These are phyloP conservation scores for Gomphus bonarii DNA, from an alignment of 1,284 basidiomycete genomes.

Conservation along the genomic window DNA sequence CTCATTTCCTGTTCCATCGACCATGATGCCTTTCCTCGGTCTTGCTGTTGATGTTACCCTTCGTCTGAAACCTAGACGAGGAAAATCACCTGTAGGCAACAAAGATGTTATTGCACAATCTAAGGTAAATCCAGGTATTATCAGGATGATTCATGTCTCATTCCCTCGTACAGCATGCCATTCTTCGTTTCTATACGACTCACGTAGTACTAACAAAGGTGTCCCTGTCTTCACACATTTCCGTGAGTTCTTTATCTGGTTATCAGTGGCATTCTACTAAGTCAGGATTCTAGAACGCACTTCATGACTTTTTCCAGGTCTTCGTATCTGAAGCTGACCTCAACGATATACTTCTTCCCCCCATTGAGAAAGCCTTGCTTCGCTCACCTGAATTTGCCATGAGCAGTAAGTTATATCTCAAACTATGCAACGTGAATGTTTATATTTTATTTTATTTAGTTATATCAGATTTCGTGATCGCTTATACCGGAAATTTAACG, in stretches of 20 bases:
- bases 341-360: slow-evolving; percentile 40
- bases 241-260: slow-evolving; percentile 26
- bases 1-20: slow-evolving; percentile 34
- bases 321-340: slow-evolving; percentile 45
- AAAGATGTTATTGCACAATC: slow-evolving; percentile 29
- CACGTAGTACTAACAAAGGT: slow-evolving; percentile 49
- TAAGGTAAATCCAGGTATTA: slow-evolving; percentile 28
- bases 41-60: slow-evolving; percentile 51
- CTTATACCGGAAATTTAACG: slow-evolving; percentile 47
- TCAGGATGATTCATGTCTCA: not conserved
- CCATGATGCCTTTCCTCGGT: slow-evolving; percentile 45
- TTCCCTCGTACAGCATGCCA: slow-evolving; percentile 29
- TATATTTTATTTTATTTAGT: slow-evolving; percentile 25
- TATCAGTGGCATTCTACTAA: not conserved
- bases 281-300: slow-evolving; percentile 28
- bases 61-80: slow-evolving; percentile 33
- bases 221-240: slow-evolving; percentile 36
- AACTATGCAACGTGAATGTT: slow-evolving; percentile 5
- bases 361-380: slow-evolving; percentile 63
- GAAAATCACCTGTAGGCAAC: slow-evolving; percentile 33
- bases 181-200: slow-evolving; percentile 41
- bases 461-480: slow-evolving; percentile 42
- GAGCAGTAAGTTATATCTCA: slow-evolving; percentile 30
- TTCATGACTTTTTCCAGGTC: slow-evolving; percentile 51
- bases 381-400: slow-evolving; percentile 67